These are phyloP conservation scores for Telfairia occidentalis DNA, from an alignment of 331 rosid genomes.

Conservation along the genomic window DNA sequence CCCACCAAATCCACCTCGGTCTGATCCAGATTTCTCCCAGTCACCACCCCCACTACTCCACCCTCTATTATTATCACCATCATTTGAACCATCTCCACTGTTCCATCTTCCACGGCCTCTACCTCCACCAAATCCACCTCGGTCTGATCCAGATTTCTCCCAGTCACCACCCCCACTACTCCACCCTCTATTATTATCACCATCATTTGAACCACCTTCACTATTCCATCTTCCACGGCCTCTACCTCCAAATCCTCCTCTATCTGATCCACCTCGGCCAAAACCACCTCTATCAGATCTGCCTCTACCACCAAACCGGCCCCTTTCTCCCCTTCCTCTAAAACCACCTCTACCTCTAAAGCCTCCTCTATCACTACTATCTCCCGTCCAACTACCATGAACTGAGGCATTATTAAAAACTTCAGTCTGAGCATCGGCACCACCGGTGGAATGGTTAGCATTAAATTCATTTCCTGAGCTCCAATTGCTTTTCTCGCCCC, in stretches of 20 bases:
- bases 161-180: slow-evolving; percentile 9
- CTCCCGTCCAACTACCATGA: slow-evolving; percentile 37
- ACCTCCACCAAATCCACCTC: slow-evolving; percentile 36
- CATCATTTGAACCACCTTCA: slow-evolving; percentile 15
- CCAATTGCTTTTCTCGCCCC: slow-evolving; percentile 40
- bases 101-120: slow-evolving; percentile 63
- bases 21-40: slow-evolving; percentile 20
- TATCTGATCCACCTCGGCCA: slow-evolving; percentile 30
- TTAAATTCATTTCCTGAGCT: slow-evolving; percentile 13
- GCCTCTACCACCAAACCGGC: slow-evolving; percentile 33
- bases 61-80: slow-evolving; percentile 24
- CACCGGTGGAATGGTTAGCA: slow-evolving; percentile 12
- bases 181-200: slow-evolving; percentile 28
- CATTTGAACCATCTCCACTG: slow-evolving; percentile 13
- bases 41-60: slow-evolving; percentile 30
- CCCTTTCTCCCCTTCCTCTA: slow-evolving; percentile 44
- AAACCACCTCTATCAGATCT: slow-evolving; percentile 40
- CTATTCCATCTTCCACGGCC: slow-evolving; percentile 48
- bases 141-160: slow-evolving; percentile 2
- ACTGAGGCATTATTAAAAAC: slow-evolving; percentile 18
- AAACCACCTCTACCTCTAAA: slow-evolving; percentile 50
- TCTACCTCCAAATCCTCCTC: slow-evolving; percentile 41
- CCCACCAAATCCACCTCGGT: slow-evolving; percentile 25
- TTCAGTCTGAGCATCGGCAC: slow-evolving; percentile 27
- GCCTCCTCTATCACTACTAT: slow-evolving; percentile 35